phyloP scores from a whole-genome alignment of 2,329 filamentous ascomycete species.

The Botrytis squamosa region DNA sequence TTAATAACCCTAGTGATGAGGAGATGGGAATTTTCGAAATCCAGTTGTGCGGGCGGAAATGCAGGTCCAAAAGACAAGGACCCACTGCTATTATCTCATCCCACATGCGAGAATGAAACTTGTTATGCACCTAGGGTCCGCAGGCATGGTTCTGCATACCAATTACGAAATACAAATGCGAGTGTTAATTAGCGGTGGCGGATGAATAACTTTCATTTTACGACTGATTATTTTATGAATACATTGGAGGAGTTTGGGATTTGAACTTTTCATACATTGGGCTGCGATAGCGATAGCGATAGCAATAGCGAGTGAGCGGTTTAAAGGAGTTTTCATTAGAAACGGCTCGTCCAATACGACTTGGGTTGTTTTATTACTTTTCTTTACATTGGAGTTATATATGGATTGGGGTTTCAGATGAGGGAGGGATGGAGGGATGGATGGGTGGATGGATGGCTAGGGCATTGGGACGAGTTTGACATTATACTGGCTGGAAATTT shows the following conservation, averaged over 20 bases:
- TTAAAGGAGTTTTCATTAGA: conserved; percentile 10
- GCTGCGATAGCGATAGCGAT: neutral
- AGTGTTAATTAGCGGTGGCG: conserved; percentile 6
- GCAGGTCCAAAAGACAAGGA: conserved; percentile 16
- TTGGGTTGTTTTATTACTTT: neutral
- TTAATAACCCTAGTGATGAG: neutral
- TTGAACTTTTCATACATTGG: neutral
- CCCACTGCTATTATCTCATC: conserved; percentile 9
- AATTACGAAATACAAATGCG: conserved; percentile 11
- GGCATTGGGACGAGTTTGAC: neutral
- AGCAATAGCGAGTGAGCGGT: neutral
- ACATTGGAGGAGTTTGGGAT: conserved; percentile 6
- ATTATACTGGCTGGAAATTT: conserved; percentile 3
- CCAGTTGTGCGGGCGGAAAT: neutral
- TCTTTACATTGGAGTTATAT: neutral
- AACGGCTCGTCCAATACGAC: conserved; percentile 14
- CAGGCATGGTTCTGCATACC: conserved; percentile 11
- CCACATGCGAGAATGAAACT: conserved; percentile 11
- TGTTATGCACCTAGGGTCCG: conserved; percentile 19
- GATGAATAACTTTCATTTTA: neutral
- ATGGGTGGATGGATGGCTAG: conserved; percentile 1
- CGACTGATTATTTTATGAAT: conserved; percentile 7
- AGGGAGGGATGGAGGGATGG: neutral
- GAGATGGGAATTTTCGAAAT: conserved; percentile 6
- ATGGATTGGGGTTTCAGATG: conserved; percentile 2